Base-by-base conservation (phyloP, 306 rosid genomes). In the Cicer arietinum region DNA sequence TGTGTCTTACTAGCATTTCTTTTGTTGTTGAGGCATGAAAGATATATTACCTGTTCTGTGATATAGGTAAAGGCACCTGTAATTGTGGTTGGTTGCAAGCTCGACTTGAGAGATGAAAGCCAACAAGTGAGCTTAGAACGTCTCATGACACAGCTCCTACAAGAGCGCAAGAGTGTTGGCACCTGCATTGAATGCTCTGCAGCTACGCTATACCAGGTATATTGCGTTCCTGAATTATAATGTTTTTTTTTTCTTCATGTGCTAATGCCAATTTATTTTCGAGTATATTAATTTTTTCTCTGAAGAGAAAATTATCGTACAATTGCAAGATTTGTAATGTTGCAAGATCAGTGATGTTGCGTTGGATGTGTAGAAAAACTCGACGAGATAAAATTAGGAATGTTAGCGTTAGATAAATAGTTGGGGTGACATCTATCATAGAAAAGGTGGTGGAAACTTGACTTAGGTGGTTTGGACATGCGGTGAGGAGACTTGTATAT, bases 181-280 rank as follows among this genome's bases (percentile, higher is more conserved):
- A 75, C 84, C 61, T 85, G 88, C 59, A 70, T 85, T 69, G 88
- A 85, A 66, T 85, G 88, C 84, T 85, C 88, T 13, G 88, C 88
- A 13, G 73, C 74, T 25, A 78, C 88, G 1, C 81, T 78, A 44
- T 81, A 85, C 83, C 88, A 85, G 85, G 88, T 79, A 59, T 71
- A 53, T 59, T 69, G 79, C 58, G 35, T 74, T 51, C 64, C 69
- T 9, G 12, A 12, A 6, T 8, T 40, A 48, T 37, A 78, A 7
- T 58, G 3, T 25, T 25, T 25, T 25, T 57, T 60, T 43, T 56
- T 60, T 60, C 67, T 60, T 60, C 67, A 30, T 52, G 18, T n/a
- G 57, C 50, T 75, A 43, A 30, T 73, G 72, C 72, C 53, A 10
- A 75, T n/a, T 37, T 69, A 16, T 61, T 71, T 30, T 50, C 43